Evolutionary conservation across 495 filamentous ascomycete species (phyloP).

Genomic region (Neurospora sp.): DNA sequence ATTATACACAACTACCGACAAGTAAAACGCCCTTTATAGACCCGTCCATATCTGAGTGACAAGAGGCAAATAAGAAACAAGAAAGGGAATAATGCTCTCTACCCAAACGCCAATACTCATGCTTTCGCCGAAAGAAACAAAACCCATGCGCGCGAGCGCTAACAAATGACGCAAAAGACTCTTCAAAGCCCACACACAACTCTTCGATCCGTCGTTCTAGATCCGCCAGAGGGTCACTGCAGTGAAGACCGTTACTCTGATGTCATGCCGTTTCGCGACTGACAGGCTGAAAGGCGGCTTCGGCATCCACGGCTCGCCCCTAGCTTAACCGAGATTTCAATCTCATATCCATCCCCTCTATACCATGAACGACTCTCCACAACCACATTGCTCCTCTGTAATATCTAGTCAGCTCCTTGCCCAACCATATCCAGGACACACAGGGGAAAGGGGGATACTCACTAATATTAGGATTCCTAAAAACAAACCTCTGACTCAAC

Average conservation of each 20-base stretch:
- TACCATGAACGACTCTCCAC: constrained; percentile 96
- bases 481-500: constrained; percentile 79
- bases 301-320: not conserved
- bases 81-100: not conserved
- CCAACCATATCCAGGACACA: too few relatives aligned
- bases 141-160: not conserved
- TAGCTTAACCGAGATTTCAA: not conserved
- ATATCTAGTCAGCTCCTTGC: not conserved
- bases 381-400: constrained; percentile 91
- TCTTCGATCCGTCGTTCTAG: not conserved
- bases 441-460: constrained; percentile 31
- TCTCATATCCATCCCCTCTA: constrained; percentile 12
- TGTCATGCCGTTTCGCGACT: not conserved
- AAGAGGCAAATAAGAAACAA: not conserved
- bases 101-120: constrained; percentile 3
- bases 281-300: not conserved
- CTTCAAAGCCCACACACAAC: not conserved
- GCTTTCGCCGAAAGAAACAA: not conserved
- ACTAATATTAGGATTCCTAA: constrained; percentile 98
- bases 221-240: not conserved
- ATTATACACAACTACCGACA: not conserved
- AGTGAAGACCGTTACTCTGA: not conserved
- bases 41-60: not conserved
- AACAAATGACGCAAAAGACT: not conserved
- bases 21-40: not conserved